Conservation (phyloP, 441 rosid genomes). For the Raphanus hybrid region DNA sequence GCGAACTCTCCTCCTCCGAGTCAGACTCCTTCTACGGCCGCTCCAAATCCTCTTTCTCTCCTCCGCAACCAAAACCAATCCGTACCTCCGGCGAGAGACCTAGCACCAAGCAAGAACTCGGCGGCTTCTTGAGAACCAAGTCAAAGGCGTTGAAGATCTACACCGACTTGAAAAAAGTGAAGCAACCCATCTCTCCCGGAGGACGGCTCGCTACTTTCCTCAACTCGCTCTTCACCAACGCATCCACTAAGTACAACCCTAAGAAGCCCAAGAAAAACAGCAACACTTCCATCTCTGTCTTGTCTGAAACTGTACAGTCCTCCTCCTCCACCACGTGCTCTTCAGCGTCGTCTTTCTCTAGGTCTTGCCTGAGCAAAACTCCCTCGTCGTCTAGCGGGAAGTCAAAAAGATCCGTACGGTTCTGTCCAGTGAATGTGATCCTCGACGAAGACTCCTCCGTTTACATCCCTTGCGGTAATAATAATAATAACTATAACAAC, state of each 20-base stretch:
- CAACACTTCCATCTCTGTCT: conserved; percentile 11
- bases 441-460: conserved; percentile 53
- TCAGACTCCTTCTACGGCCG: conserved; percentile 47
- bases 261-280: conserved; percentile 40
- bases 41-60: conserved; percentile 42
- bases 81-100: conserved; percentile 47
- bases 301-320: conserved; percentile 15
- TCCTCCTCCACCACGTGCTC: conserved; percentile 50
- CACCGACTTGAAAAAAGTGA: conserved; percentile 61
- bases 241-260: conserved; percentile 40
- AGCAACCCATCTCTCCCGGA: conserved; percentile 67
- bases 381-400: conserved; percentile 42
- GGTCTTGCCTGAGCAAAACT: conserved; percentile 66
- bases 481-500: background rate
- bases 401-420: conserved; percentile 58
- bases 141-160: conserved; percentile 64
- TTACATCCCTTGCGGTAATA: conserved; percentile 13
- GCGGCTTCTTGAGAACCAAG: conserved; percentile 51
- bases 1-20: conserved; percentile 58
- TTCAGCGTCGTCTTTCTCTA: conserved; percentile 61
- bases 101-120: conserved; percentile 43
- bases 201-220: conserved; percentile 62
- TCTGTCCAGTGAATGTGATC: conserved; percentile 58
- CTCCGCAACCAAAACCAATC: conserved; percentile 55
- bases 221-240: conserved; percentile 54